phyloP scores from a whole-genome alignment of 768 basidiomycete species.

The Lyophyllum semitale region DNA sequence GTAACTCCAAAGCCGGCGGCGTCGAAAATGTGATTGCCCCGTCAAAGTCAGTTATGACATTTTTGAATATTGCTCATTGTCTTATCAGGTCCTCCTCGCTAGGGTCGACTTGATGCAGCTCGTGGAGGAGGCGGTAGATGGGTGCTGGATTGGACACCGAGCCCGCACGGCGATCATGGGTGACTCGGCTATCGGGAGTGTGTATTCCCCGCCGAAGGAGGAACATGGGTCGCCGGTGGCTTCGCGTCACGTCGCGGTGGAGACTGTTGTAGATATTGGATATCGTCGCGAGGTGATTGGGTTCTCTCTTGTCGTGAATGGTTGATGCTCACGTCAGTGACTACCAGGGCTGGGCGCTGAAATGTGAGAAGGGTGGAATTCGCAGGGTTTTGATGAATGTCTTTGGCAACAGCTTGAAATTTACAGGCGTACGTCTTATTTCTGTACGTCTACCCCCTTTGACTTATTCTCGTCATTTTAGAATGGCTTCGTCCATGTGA shows the following conservation, averaged over 20 bases:
- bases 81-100: conserved; percentile 3
- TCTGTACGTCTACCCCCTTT: background rate
- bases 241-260: conserved; percentile 52
- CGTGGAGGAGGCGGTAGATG: conserved; percentile 88
- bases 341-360: conserved; percentile 78
- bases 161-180: conserved; percentile 71
- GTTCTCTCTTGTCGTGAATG: background rate
- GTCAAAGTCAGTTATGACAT: conserved; percentile 49
- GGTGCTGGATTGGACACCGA: conserved; percentile 91
- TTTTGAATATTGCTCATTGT: background rate
- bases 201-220: conserved; percentile 83
- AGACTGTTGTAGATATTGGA: conserved; percentile 88
- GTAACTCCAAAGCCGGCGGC: conserved; percentile 77
- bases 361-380: conserved; percentile 91
- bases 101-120: conserved; percentile 79
- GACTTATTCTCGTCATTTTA: conserved; percentile 25
- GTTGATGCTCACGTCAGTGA: conserved; percentile 1
- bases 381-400: conserved; percentile 93
- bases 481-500: conserved; percentile 87
- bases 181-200: conserved; percentile 85
- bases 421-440: conserved; percentile 64
- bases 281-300: conserved; percentile 58
- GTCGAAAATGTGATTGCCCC: conserved; percentile 75
- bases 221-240: conserved; percentile 44
- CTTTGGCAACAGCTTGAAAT: conserved; percentile 92